Conservation (phyloP, 106 monocot genomes). For the Acorus gramineus region DNA sequence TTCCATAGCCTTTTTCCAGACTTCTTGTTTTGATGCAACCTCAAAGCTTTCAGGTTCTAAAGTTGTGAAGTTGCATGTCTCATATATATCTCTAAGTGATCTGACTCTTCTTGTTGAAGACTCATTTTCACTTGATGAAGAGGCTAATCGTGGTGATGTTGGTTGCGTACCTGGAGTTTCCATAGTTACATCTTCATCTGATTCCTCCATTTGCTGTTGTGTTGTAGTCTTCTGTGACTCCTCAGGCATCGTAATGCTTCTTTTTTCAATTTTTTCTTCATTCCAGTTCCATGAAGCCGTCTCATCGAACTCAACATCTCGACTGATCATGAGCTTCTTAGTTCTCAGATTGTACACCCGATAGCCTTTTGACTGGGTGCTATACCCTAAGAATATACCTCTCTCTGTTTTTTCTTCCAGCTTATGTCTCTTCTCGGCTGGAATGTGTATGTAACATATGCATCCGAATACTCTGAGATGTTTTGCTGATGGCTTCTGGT, state of each 20-base stretch:
- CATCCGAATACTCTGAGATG: conserved; percentile 18
- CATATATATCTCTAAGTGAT: no score
- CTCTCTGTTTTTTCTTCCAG: conserved; percentile 6
- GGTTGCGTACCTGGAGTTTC: no score
- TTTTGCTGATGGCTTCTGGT: conserved; percentile 2
- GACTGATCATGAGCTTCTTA: not conserved
- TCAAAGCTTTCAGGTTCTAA: not conserved
- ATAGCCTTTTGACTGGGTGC: conserved; percentile 6
- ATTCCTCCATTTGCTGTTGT: not conserved
- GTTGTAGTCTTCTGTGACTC: not conserved
- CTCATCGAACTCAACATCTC: not conserved
- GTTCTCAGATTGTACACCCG: not conserved
- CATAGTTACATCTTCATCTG: no score
- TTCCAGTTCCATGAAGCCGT: not conserved
- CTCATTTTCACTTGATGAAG: no score
- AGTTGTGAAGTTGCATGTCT: not conserved
- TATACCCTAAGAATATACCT: conserved; percentile 2
- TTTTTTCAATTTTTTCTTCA: not conserved
- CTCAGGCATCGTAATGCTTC: not conserved
- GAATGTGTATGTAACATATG: conserved; percentile 4
- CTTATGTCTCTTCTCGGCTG: conserved; percentile 2
- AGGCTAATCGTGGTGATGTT: no score
- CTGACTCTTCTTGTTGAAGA: no score
- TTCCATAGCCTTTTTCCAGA: not conserved
- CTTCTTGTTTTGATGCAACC: not conserved